Evolutionary conservation across 2,329 filamentous ascomycete genomes (phyloP).

Genomic region (Fusarium compactum): DNA sequence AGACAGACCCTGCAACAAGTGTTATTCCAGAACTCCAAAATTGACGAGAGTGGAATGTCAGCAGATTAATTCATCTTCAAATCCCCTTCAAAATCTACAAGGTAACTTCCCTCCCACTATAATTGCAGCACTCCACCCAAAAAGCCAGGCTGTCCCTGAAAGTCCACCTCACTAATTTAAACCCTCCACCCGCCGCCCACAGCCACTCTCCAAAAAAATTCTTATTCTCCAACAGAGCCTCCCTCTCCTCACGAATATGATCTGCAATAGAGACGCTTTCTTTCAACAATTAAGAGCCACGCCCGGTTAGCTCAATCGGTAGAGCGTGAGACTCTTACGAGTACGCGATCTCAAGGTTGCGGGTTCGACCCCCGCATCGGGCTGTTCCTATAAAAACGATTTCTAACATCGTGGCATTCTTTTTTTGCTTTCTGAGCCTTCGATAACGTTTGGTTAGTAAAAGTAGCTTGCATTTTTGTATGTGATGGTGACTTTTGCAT

Average conservation of each 20-base stretch:
- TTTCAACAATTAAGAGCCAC: conserved; percentile 35
- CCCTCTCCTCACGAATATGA: not conserved
- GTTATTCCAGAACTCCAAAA: no score
- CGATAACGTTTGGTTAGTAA: no score
- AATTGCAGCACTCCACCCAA: not conserved
- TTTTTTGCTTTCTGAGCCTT: not conserved
- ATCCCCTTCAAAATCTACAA: not conserved
- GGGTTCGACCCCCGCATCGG: conserved; percentile 64
- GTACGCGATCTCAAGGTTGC: conserved; percentile 64
- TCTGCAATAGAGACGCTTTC: fast-evolving
- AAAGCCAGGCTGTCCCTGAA: conserved; percentile 23
- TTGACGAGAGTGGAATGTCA: no score
- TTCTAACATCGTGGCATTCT: conserved; percentile 1
- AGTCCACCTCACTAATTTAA: conserved; percentile 19
- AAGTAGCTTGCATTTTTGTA: no score
- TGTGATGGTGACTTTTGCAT: not conserved
- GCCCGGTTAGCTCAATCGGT: conserved; percentile 54
- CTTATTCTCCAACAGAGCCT: not conserved
- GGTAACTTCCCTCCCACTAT: not conserved
- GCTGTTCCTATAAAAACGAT: conserved; percentile 44
- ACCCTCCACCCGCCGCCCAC: not conserved
- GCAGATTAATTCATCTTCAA: no score
- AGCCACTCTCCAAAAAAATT: not conserved
- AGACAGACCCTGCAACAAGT: no score
- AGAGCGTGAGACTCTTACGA: conserved; percentile 76